phyloP scores from a whole-genome alignment of 768 basidiomycete genomes.

The Dentipellis fragilis region DNA sequence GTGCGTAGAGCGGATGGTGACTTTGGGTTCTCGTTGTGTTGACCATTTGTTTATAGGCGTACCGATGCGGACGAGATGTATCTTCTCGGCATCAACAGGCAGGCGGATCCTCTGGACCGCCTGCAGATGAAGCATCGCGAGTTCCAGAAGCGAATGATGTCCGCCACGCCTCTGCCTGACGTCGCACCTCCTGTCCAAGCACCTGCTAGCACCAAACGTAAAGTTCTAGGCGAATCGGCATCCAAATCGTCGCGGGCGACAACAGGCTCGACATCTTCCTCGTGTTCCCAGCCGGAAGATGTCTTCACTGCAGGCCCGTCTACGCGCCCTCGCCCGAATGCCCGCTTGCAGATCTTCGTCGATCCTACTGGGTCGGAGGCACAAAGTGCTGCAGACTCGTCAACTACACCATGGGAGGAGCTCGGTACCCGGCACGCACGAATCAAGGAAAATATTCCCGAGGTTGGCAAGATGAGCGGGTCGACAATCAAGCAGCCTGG shows the following conservation, averaged over 20 bases:
- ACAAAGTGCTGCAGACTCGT: slow-evolving; percentile 24
- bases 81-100: slow-evolving; percentile 77
- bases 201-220: slow-evolving; percentile 26
- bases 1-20: slow-evolving; percentile 33
- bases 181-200: slow-evolving; percentile 21
- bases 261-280: slow-evolving; percentile 17
- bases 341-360: slow-evolving; percentile 60
- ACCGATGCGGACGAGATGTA: slow-evolving; percentile 87
- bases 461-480: slow-evolving; percentile 58
- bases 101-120: slow-evolving; percentile 71
- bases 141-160: slow-evolving; percentile 90
- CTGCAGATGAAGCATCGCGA: slow-evolving; percentile 70
- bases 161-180: slow-evolving; percentile 22
- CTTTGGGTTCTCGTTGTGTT: neutral
- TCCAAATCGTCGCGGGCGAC: slow-evolving; percentile 16
- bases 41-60: slow-evolving; percentile 37
- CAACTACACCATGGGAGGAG: slow-evolving; percentile 51
- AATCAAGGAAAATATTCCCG: slow-evolving; percentile 70
- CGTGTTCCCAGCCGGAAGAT: slow-evolving; percentile 17
- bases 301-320: slow-evolving; percentile 21
- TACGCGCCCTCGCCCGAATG: slow-evolving; percentile 34
- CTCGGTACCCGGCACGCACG: slow-evolving; percentile 70
- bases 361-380: slow-evolving; percentile 51
- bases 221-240: slow-evolving; percentile 36
- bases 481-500: slow-evolving; percentile 58